A percentile compares a stretch with the other conserved stretches of the same genome.
Evolutionary conservation across 441 rosid species (phyloP).

Genomic region (Bocquillonia castaneifolia): DNA sequence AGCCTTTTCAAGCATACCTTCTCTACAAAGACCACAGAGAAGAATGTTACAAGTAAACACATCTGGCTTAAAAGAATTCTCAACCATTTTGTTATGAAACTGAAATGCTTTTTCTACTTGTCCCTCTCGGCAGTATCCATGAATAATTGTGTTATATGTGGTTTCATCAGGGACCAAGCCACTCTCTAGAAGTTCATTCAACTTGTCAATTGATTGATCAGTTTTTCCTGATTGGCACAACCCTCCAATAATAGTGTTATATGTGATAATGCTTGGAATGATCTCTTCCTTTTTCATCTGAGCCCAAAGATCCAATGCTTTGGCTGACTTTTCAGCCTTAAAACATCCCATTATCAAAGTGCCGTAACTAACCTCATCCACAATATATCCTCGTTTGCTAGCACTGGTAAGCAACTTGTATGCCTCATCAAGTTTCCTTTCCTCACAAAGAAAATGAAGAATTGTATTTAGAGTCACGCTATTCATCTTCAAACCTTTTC

Average conservation of each 20-base stretch:
- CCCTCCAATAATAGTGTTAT: slow-evolving; percentile 64
- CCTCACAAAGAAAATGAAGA: slow-evolving; percentile 57
- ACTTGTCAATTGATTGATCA: slow-evolving; percentile 56
- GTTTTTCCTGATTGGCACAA: slow-evolving; percentile 62
- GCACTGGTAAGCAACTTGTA: slow-evolving; percentile 49
- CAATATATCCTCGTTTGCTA: slow-evolving; percentile 56
- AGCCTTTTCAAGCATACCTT: slow-evolving; percentile 76
- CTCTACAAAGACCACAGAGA: slow-evolving; percentile 67
- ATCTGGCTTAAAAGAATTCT: slow-evolving; percentile 64
- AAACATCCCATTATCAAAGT: slow-evolving; percentile 63
- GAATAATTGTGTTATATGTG: slow-evolving; percentile 68
- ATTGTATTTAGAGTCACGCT: slow-evolving; percentile 61
- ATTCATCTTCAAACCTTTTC: slow-evolving; percentile 69
- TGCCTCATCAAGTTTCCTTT: slow-evolving; percentile 59
- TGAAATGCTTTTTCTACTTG: slow-evolving; percentile 72
- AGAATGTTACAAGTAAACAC: slow-evolving; percentile 65
- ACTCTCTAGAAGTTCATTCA: slow-evolving; percentile 61
- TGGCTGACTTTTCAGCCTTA: slow-evolving; percentile 41
- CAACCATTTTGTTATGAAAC: slow-evolving; percentile 63
- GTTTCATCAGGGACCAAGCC: slow-evolving; percentile 62
- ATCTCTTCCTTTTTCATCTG: slow-evolving; percentile 72
- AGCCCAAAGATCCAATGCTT: slow-evolving; percentile 61
- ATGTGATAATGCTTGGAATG: slow-evolving; percentile 58
- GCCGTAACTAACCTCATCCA: slow-evolving; percentile 78
- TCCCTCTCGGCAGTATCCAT: slow-evolving; percentile 66